Conservation (phyloP, 345 rosid species). For the Bruguiera sexangula region DNA sequence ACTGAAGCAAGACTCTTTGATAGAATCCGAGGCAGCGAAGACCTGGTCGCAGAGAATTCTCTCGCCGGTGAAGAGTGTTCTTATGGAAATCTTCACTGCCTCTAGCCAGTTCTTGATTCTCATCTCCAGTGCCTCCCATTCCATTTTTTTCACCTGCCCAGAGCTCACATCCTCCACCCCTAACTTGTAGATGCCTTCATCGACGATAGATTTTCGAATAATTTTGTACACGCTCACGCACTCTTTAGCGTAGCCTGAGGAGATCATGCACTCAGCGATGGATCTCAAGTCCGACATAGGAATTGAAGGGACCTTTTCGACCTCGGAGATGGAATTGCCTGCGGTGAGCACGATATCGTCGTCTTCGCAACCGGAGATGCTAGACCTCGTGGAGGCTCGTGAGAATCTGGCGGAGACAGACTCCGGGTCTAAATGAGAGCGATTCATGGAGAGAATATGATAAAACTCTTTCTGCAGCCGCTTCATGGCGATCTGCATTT, state of each 20-base stretch:
- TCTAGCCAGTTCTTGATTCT: conserved; percentile 29
- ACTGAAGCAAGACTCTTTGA: not conserved
- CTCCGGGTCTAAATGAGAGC: conserved; percentile 12
- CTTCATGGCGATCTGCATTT: conserved; percentile 14
- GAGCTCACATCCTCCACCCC: conserved; percentile 20
- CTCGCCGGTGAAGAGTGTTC: conserved; percentile 26
- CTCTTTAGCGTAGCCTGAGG: conserved; percentile 27
- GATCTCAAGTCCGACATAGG: conserved; percentile 22
- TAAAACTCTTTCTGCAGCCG: conserved; percentile 18
- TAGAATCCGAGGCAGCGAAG: conserved; percentile 15
- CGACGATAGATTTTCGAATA: conserved; percentile 27
- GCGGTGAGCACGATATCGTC: not conserved
- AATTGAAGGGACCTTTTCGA: conserved; percentile 14
- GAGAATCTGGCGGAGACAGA: conserved; percentile 12
- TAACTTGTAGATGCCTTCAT: conserved; percentile 21
- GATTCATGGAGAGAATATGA: conserved; percentile 18
- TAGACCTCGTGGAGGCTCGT: conserved; percentile 9
- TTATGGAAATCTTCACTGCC: conserved; percentile 16
- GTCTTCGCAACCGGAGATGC: conserved; percentile 8
- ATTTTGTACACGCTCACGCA: conserved; percentile 22
- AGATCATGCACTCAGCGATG: conserved; percentile 35
- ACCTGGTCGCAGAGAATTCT: conserved; percentile 23
- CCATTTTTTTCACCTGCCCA: conserved; percentile 24
- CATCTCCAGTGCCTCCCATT: conserved; percentile 19
- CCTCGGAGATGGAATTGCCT: conserved; percentile 8